Conservation (phyloP, 2,329 filamentous ascomycete genomes). For the Thielaviopsis euricoi region DNA sequence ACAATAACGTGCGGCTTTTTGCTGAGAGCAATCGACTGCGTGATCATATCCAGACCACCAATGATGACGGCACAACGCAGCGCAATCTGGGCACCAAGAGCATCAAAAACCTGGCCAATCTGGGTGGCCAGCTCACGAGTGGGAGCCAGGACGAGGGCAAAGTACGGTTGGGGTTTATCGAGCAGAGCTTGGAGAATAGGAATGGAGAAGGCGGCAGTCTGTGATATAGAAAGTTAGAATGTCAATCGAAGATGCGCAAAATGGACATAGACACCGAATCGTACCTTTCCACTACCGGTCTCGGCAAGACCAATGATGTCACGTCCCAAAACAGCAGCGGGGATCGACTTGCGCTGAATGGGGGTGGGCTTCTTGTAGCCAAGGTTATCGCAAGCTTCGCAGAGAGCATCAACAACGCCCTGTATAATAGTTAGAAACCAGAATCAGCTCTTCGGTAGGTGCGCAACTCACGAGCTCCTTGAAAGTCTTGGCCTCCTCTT, state of each 20-base stretch:
- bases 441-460: neutral
- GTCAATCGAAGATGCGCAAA: neutral
- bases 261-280: neutral
- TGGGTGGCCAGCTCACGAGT: constrained; percentile 89
- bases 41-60: constrained; percentile 90
- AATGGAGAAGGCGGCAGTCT: constrained; percentile 79
- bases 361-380: constrained; percentile 77
- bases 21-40: constrained; percentile 77
- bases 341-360: constrained; percentile 77
- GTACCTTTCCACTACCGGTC: constrained; percentile 71
- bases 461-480: constrained; percentile 37
- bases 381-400: constrained; percentile 69
- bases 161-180: constrained; percentile 70
- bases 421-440: constrained; percentile 17
- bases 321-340: constrained; percentile 57
- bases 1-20: constrained; percentile 93
- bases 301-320: constrained; percentile 91
- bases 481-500: constrained; percentile 39
- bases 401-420: constrained; percentile 74
- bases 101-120: constrained; percentile 76
- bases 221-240: neutral
- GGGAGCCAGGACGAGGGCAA: constrained; percentile 79
- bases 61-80: constrained; percentile 76
- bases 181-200: constrained; percentile 85
- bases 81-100: constrained; percentile 72